Conservation (phyloP, 1,139 yeast genomes). For the Saccharomycopsis hybrid region DNA sequence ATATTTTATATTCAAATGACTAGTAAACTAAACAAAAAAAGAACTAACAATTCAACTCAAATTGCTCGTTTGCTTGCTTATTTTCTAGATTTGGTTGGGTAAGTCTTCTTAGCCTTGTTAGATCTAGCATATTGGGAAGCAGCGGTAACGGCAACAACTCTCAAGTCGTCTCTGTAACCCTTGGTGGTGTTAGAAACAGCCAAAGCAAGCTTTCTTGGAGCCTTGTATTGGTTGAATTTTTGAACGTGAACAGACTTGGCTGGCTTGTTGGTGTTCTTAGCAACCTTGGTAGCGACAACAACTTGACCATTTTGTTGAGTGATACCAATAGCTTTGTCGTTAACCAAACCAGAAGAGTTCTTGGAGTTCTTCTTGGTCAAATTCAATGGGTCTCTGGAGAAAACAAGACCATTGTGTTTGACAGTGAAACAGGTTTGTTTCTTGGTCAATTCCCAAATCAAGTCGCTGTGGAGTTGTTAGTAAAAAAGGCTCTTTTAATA, state of each 20-base stretch:
- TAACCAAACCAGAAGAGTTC: slow-evolving; percentile 41
- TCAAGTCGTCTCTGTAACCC: slow-evolving; percentile 43
- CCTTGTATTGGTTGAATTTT: slow-evolving; percentile 37
- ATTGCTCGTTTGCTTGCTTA: too few species aligned
- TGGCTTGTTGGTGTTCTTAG: slow-evolving; percentile 39
- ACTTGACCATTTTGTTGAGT: slow-evolving; percentile 33
- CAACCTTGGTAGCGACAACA: slow-evolving; percentile 36
- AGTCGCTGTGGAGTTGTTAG: too few species aligned
- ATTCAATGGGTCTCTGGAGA: slow-evolving; percentile 46
- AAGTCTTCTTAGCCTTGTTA: slow-evolving; percentile 32
- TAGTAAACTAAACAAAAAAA: too few species aligned
- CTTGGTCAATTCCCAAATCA: slow-evolving; percentile 45
- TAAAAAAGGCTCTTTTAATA: too few species aligned
- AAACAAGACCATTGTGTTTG: slow-evolving; percentile 38
- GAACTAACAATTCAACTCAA: too few species aligned
- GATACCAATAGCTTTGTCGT: slow-evolving; percentile 43
- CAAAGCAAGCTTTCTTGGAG: slow-evolving; percentile 36
- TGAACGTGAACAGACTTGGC: slow-evolving; percentile 32
- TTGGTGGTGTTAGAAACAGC: slow-evolving; percentile 39
- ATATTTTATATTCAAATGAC: too few species aligned
- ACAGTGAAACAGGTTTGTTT: slow-evolving; percentile 40
- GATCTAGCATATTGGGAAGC: slow-evolving; percentile 39
- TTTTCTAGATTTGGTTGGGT: slow-evolving; percentile 25
- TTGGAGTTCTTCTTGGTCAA: slow-evolving; percentile 39
- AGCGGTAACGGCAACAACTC: slow-evolving; percentile 39